Conservation (phyloP, 2,329 filamentous ascomycete species). For the Alternaria rosae region DNA sequence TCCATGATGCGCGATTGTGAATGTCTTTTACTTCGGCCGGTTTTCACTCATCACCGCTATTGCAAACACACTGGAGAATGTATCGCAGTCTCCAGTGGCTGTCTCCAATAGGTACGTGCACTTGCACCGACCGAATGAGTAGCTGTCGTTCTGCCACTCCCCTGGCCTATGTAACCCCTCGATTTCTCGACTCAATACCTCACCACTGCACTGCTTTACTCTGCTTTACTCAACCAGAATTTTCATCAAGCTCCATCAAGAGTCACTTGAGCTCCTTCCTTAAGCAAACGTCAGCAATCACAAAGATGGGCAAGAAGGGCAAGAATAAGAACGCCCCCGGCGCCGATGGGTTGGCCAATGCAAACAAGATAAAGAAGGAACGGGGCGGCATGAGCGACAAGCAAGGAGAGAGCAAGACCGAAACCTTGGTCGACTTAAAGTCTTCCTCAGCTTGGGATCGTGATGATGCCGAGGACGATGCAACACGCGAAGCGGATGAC, state of each 20-base stretch:
- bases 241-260: neutral
- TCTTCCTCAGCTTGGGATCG: neutral
- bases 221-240: neutral
- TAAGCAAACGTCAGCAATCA: neutral
- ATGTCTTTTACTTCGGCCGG: neutral
- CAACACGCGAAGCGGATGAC: neutral
- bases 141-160: neutral
- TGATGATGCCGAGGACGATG: neutral
- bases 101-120: neutral
- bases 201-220: neutral
- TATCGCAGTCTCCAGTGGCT: neutral
- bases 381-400: neutral
- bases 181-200: neutral
- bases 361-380: neutral
- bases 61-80: neutral
- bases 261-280: neutral
- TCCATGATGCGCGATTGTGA: neutral
- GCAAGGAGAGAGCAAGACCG: neutral
- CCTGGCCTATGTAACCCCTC: neutral
- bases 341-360: neutral
- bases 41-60: neutral
- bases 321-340: neutral
- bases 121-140: neutral
- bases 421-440: neutral
- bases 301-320: neutral